These are phyloP conservation scores for Globisporangium rhizosaccharum DNA, from an alignment of 352 stramenopile genomes.

Conservation along the genomic window DNA sequence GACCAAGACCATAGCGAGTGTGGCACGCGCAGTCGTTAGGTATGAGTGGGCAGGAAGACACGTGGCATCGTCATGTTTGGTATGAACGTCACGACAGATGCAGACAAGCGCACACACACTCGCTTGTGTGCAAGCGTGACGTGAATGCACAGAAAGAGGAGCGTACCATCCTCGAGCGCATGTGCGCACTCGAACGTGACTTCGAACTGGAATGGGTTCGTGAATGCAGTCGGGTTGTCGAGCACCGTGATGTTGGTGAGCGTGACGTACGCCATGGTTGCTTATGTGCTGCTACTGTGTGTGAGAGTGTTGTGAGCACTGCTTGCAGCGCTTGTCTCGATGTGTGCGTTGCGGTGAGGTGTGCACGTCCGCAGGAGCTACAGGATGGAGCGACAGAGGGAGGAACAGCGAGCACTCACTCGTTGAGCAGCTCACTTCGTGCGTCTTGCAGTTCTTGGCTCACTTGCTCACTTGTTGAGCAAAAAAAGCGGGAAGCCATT, in stretches of 20 bases:
- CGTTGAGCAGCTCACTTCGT: no score
- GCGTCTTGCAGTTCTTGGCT: no score
- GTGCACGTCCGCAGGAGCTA: no score
- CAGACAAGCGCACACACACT: background rate
- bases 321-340: no score
- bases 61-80: background rate
- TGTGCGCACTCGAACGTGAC: constrained; percentile 99
- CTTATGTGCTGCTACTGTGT: background rate
- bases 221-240: constrained; percentile 97
- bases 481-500: no score
- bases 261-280: constrained; percentile 81
- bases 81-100: background rate
- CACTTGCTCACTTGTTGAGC: no score
- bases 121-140: background rate
- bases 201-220: constrained; percentile 99
- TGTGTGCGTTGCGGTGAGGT: no score
- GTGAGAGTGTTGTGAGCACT: background rate
- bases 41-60: background rate
- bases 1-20: background rate
- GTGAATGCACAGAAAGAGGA: background rate
- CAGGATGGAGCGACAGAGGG: no score
- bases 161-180: constrained; percentile 90
- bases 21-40: background rate
- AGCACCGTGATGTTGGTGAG: constrained; percentile 95
- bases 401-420: no score